These are phyloP conservation scores for Arthrobotrys sinensis DNA, from an alignment of 2,329 filamentous ascomycete species.

Conservation along the genomic window DNA sequence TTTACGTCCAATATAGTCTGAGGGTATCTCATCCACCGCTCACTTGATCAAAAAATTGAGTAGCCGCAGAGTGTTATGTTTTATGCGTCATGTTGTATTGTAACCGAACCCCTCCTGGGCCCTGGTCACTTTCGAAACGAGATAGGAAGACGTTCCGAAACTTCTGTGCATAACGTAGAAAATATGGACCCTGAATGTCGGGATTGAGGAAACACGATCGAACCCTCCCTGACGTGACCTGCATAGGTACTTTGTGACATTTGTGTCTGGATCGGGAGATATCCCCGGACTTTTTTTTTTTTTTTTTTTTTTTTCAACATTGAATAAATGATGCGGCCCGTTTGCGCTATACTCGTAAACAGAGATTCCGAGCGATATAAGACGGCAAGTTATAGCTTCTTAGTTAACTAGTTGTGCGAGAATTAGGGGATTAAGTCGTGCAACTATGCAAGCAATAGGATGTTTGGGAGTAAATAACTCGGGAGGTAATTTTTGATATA, in stretches of 20 bases:
- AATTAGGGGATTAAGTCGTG: background rate
- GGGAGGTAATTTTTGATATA: background rate
- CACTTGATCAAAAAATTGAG: background rate
- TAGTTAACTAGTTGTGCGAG: no score
- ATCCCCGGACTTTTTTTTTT: background rate
- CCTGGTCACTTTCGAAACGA: constrained; percentile 7
- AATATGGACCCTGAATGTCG: background rate
- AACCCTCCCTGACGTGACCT: background rate
- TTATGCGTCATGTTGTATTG: background rate
- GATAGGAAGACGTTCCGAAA: constrained; percentile 9
- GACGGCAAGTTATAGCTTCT: no score
- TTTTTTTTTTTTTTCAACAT: no score
- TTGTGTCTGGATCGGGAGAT: background rate
- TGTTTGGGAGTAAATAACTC: background rate
- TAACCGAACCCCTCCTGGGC: background rate
- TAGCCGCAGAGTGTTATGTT: background rate
- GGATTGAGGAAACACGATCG: background rate
- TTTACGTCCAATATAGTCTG: background rate
- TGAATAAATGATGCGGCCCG: no score
- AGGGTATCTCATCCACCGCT: background rate
- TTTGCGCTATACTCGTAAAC: no score
- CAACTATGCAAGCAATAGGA: background rate
- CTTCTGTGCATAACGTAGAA: background rate
- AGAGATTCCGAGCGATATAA: no score
- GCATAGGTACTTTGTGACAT: background rate